Evolutionary conservation across 176 grass and related monocot genomes (phyloP).

Genomic region (Oryza officinalis): DNA sequence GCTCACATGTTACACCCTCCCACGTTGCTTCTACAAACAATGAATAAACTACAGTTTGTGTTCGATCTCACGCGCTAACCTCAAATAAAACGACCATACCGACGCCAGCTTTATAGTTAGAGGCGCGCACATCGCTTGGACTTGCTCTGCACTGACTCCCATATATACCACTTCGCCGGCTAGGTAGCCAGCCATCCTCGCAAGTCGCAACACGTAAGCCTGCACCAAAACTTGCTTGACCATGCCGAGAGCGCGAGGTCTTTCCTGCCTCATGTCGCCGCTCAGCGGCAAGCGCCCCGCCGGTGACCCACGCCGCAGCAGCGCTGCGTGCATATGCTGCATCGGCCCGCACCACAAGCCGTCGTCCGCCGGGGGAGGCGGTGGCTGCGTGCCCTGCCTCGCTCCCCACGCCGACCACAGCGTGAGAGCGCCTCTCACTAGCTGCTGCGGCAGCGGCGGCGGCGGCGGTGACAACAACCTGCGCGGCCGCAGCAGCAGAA

Average conservation of each 20-base stretch:
- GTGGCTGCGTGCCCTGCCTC: constrained; percentile 5
- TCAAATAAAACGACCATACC: background rate
- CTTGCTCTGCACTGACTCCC: background rate
- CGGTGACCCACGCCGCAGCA: constrained; percentile 31
- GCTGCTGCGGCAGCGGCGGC: constrained; percentile 39
- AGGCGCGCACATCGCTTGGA: constrained; percentile 40
- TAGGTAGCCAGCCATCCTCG: background rate
- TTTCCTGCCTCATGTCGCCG: constrained; percentile 60
- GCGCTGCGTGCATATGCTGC: constrained; percentile 80
- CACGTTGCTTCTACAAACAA: constrained; percentile 41
- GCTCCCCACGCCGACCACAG: constrained; percentile 33
- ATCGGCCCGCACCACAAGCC: constrained; percentile 58
- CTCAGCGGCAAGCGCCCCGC: constrained; percentile 24
- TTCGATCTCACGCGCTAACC: constrained; percentile 39
- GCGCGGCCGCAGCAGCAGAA: background rate
- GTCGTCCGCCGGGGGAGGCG: background rate
- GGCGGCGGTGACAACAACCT: background rate
- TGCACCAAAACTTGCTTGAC: background rate
- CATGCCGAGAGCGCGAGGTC: constrained; percentile 39
- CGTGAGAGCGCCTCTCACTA: constrained; percentile 35
- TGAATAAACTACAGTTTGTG: constrained; percentile 12
- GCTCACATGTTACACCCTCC: constrained; percentile 30
- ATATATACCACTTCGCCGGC: constrained; percentile 45
- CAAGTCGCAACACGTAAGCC: background rate
- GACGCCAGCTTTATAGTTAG: constrained; percentile 30